These are phyloP conservation scores for Neurospora hispaniola DNA, from an alignment of 495 filamentous ascomycete genomes.

Conservation along the genomic window DNA sequence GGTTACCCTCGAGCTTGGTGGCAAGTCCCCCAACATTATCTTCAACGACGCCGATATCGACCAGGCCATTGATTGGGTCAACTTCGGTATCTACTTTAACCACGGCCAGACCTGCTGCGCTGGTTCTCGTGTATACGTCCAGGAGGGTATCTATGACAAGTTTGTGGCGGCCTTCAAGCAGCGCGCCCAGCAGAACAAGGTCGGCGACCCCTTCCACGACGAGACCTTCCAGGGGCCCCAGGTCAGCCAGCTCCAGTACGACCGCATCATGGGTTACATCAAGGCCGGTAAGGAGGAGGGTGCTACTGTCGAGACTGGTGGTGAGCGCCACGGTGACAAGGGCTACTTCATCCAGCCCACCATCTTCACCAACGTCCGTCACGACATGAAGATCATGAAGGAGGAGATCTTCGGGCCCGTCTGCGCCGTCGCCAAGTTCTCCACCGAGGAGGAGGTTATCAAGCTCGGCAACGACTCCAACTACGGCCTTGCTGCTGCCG, in stretches of 20 bases:
- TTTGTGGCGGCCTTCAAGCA: constrained; percentile 83
- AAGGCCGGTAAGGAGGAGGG: constrained; percentile 78
- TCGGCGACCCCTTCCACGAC: constrained; percentile 81
- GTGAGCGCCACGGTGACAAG: constrained; percentile 76
- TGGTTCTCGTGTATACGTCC: constrained; percentile 90
- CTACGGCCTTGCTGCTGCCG: constrained; percentile 83
- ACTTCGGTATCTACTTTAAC: constrained; percentile 99
- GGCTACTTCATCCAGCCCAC: constrained; percentile 98
- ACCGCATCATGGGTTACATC: constrained; percentile 98
- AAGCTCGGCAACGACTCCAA: constrained; percentile 67
- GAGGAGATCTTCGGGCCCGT: constrained; percentile 99
- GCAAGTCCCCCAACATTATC: constrained; percentile 97
- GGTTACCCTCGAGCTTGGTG: constrained; percentile 96
- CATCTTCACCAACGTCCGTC: constrained; percentile 81
- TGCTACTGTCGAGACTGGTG: constrained; percentile 76
- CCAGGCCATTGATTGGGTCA: constrained; percentile 93
- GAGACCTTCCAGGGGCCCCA: constrained; percentile 97
- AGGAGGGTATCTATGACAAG: constrained; percentile 93
- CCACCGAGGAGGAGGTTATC: constrained; percentile 76
- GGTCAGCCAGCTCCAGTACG: constrained; percentile 88
- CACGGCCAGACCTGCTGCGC: constrained; percentile 98
- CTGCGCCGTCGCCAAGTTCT: constrained; percentile 89
- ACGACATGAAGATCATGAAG: constrained; percentile 96
- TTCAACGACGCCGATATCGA: constrained; percentile 95
- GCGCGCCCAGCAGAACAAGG: constrained; percentile 68